phyloP scores from a whole-genome alignment of 345 rosid genomes.

The Carallia pectinifolia region DNA sequence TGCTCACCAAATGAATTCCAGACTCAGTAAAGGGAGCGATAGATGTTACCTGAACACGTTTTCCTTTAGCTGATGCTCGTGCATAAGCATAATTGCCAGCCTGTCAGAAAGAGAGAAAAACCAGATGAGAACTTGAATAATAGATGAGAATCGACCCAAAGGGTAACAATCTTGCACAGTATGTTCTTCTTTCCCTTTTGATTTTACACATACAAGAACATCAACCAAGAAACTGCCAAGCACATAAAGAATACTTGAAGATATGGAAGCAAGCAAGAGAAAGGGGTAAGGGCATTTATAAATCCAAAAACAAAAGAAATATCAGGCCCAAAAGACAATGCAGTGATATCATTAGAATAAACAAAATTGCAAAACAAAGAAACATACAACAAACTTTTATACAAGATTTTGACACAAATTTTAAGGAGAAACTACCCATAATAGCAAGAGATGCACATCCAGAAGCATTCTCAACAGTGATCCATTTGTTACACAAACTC shows the following conservation, averaged over 20 bases:
- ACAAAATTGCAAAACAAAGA: background rate
- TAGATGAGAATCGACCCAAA: too few relatives aligned
- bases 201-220: too few relatives aligned
- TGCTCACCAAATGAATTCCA: constrained; percentile 3
- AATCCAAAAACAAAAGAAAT: background rate
- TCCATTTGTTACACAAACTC: too few relatives aligned
- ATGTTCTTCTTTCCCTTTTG: too few relatives aligned
- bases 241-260: too few relatives aligned
- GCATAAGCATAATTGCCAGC: constrained; percentile 34
- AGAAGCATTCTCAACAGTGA: too few relatives aligned
- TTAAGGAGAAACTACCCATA: too few relatives aligned
- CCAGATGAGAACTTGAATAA: background rate
- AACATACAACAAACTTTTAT: background rate
- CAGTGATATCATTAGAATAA: background rate
- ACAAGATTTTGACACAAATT: background rate
- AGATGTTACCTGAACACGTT: constrained; percentile 37
- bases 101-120: constrained; percentile 19
- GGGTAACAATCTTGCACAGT: too few relatives aligned
- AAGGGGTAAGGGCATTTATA: background rate
- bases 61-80: constrained; percentile 42
- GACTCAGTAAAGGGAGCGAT: background rate
- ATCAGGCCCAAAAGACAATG: background rate
- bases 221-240: too few relatives aligned
- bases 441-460: too few relatives aligned
- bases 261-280: background rate